Base-by-base conservation (phyloP, 2,329 filamentous ascomycete species). In the Verticillium nubilum region DNA sequence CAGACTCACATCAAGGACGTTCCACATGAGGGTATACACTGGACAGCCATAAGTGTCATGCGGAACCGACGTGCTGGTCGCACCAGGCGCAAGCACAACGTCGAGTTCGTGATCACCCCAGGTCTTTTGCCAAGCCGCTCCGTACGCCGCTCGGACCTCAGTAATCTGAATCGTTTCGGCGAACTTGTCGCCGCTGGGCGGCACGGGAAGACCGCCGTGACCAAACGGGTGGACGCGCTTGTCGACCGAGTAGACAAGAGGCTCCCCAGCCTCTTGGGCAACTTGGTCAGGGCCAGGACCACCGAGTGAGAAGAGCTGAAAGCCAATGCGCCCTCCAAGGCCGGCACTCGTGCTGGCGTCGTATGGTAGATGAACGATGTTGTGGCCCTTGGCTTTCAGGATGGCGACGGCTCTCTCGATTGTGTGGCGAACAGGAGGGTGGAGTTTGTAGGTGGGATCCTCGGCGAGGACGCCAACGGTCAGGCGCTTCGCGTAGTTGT, bases 1-100 rank as follows among this genome's bases (percentile, higher is more conserved):
- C 62, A 47, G 61, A 52, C 26, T 19, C 4, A 50, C 42, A 23
- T 85, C 79, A 4, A 85, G 63, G 9, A 84, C 25, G 60, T 85
- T 86, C 67, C 76, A 76, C 29, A 84, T 61, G 19, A 77, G 66
- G 0, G 82, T 84, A 57, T 81, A 82, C 0, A 73, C 67, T 1
- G 76, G 71, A 0, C 73, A 28, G 0, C 78, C 76, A 67, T 78
- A 85, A 0, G 71, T 75, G 66, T 86, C 82, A 65, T 85, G 80
- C 19, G 70, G 71, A 0, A 80, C 76, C 0, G 83, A 81, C 0
- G 80, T 83, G 13, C 71, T 76, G 63, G 81, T 78, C 5, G 80
- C 77, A 3, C 75, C 74, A 3, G 79, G 75, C 57, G 74, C 75
- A n/a, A 86, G 57, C 0, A 85, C 67, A 0, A 76, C 78, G 67